Base-by-base conservation (phyloP, 1,284 basidiomycete genomes). In the Ustilago nuda region DNA sequence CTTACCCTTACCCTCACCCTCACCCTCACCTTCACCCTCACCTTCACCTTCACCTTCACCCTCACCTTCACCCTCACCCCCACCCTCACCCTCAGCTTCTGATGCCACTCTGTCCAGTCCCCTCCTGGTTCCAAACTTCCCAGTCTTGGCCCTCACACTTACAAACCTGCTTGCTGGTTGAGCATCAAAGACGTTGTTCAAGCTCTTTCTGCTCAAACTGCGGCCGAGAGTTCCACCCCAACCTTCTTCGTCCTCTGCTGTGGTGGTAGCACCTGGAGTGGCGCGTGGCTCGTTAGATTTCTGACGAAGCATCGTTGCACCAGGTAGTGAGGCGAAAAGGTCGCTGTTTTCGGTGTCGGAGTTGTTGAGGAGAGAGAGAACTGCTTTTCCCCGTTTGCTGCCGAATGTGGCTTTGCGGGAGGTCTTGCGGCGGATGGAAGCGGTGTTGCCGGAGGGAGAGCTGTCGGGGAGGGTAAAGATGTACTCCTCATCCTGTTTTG, bases 141-240 rank as follows among this genome's bases (percentile, higher is more conserved):
- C 61, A 30, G 45, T 36, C 53, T 30, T 32, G 6, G 30, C 41
- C 12, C 13, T 45, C n/a, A 23, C 43, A 17, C 35, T 58, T 11
- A 33, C 56, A 27, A 36, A 58, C 33, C 19, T 50, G 23, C 23
- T 45, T 17, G 19, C 43, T 8, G 55, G 55, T 27, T 32, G 33
- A 15, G 17, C 52, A 37, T 63, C 61, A 41, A 66, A 72, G n/a
- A 66, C 64, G 12, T 57, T 50, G 4, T 32, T 56, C 13, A 72
- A 43, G 30, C 69, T 55, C 53, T 67, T 68, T 11, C 77, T 59
- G 45, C 39, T 61, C 6, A 50, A 62, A 19, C 52, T 68, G n/a
- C 78, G 57, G 17, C 71, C 64, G 0, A 80, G 48, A 4, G 76
- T 78, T n/a, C 72, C 71, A 32, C 75, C 76, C 78, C 75, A 80